These are phyloP conservation scores for Phytopythium delawarense DNA, from an alignment of 352 stramenopile genomes.

Conservation along the genomic window DNA sequence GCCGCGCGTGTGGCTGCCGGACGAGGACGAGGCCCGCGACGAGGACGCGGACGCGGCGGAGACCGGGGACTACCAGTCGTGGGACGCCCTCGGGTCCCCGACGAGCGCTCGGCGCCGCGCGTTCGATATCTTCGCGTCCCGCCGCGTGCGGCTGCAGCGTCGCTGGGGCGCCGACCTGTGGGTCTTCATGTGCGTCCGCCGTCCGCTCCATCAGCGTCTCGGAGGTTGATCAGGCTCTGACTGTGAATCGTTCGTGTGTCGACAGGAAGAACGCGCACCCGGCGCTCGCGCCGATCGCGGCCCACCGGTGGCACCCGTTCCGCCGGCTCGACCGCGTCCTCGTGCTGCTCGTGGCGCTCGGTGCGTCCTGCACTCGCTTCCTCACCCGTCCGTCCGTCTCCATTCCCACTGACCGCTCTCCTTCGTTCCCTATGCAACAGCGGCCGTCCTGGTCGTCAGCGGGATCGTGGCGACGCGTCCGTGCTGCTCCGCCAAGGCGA, in stretches of 20 bases:
- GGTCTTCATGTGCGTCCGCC: slow-evolving; percentile 57
- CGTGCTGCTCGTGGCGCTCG: slow-evolving; percentile 37
- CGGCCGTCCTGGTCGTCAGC: background rate
- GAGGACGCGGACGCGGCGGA: background rate
- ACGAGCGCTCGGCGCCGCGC: slow-evolving; percentile 11
- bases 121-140: slow-evolving; percentile 41
- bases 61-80: slow-evolving; percentile 12
- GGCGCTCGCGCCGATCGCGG: slow-evolving; percentile 30
- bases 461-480: slow-evolving; percentile 2
- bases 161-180: slow-evolving; percentile 37
- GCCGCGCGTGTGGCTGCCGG: slow-evolving; percentile 10
- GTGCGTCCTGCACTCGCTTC: slow-evolving; percentile 48
- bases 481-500: background rate
- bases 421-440: background rate
- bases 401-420: background rate
- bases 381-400: background rate
- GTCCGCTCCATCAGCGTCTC: background rate
- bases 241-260: slow-evolving; percentile 8
- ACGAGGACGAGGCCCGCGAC: slow-evolving; percentile 17
- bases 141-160: slow-evolving; percentile 44
- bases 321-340: slow-evolving; percentile 42
- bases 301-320: slow-evolving; percentile 53
- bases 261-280: slow-evolving; percentile 55
- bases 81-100: slow-evolving; percentile 9
- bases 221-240: background rate